Base-by-base conservation (phyloP, 2,329 filamentous ascomycete species). In the Pseudogymnoascus sp. region DNA sequence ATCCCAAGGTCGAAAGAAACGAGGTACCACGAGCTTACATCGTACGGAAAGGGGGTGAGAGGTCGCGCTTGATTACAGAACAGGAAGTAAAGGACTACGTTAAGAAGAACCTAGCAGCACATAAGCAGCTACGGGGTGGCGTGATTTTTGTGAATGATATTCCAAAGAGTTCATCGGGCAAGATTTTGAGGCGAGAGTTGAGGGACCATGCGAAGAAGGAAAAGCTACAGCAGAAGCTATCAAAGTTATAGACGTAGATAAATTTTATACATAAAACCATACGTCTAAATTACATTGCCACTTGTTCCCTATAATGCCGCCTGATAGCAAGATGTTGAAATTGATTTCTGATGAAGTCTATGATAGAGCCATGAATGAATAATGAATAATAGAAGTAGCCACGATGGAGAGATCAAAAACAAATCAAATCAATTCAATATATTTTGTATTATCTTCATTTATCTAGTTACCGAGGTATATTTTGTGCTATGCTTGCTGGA, bases 1-100 rank as follows among this genome's bases (percentile, higher is more conserved):
- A 70, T 3, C 71, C 73, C 5, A 72, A 74, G 31, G 77, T 76
- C 19, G 77, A 79, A 65, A 26, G 6, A 46, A 46, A 46, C 42
- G 42, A 46, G 42, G 71, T 76, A 4, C 77, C 77, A 0, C 64
- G 76, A n/a, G 77, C 76, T 13, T 79, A 78, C 66, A 72, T 79
- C 33, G 76, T 79, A n/a, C 29, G 53, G 29, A 75, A 70, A n/a
- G 72, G 70, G 62, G 60, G 63, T 62, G 68, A 37, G 63, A 65
- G 26, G 61, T 64, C 50, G 64, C 67, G 60, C 37, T 72, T 68
- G 70, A 72, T 72, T 56, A 70, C 37, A 33, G 73, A 50, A 5
- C 59, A 71, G 59, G 60, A 73, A 33, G 75, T 79, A 46, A 65
- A 69, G 60, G 67, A 69, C n/a, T 70, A 70, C 59, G 70, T 74